A percentile compares a stretch with the other conserved stretches of the same genome.
Evolutionary conservation across 257 asterid species (phyloP).

Genomic region (Solanum etuberosum): DNA sequence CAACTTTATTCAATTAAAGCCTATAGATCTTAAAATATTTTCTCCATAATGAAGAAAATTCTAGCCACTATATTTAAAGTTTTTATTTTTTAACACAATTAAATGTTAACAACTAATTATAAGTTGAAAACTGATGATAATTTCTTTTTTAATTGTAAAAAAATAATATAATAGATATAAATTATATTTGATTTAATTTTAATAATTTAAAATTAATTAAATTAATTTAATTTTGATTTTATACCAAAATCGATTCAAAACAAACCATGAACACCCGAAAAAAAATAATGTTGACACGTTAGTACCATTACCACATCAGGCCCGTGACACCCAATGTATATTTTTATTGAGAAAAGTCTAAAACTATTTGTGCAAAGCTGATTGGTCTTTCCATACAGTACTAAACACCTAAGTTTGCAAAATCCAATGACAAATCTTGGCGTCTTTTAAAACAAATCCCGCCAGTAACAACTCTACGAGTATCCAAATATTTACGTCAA

Average conservation of each 20-base stretch:
- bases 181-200: neutral
- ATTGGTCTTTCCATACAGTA: neutral
- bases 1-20: neutral
- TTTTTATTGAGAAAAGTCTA: too few species aligned
- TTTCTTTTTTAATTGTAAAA: neutral
- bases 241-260: neutral
- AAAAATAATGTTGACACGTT: neutral
- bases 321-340: neutral
- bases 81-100: neutral
- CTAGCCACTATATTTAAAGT: neutral
- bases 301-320: neutral
- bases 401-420: neutral
- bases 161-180: too few species aligned
- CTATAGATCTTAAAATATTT: too few species aligned
- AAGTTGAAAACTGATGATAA: neutral
- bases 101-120: neutral
- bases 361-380: neutral
- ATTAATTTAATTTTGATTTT: neutral
- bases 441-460: neutral
- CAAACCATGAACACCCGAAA: neutral
- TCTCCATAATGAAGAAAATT: neutral
- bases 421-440: neutral
- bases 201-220: neutral
- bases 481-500: too few species aligned
- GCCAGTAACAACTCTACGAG: neutral